These are phyloP conservation scores for Spencermartinsiella europaea DNA, from an alignment of 805 yeast genomes.

Conservation along the genomic window DNA sequence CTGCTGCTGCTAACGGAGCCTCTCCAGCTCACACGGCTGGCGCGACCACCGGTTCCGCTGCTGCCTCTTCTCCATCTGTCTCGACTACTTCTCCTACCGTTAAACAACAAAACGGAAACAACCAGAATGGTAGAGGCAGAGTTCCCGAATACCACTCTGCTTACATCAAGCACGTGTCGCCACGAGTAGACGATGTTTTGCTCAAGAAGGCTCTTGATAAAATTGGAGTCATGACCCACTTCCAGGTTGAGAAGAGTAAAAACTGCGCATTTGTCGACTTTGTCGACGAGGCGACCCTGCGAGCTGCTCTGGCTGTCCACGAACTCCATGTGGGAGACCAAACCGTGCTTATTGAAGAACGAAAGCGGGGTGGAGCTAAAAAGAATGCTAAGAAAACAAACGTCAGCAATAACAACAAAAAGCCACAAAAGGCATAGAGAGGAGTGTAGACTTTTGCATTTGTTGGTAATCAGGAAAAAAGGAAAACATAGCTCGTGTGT, in stretches of 20 bases:
- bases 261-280: slow-evolving; percentile 37
- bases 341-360: slow-evolving; percentile 29
- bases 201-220: slow-evolving; percentile 28
- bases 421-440: slow-evolving; percentile 1
- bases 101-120: slow-evolving; percentile 3
- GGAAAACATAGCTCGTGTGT: too few relatives aligned
- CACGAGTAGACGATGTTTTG: slow-evolving; percentile 23
- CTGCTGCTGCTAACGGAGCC: slow-evolving; percentile 6
- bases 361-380: slow-evolving; percentile 29
- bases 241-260: slow-evolving; percentile 30
- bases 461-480: too few relatives aligned
- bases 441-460: background rate
- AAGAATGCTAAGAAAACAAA: slow-evolving; percentile 11
- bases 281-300: slow-evolving; percentile 27
- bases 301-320: slow-evolving; percentile 29
- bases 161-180: slow-evolving; percentile 32
- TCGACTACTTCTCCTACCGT: slow-evolving; percentile 7
- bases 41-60: slow-evolving; percentile 9
- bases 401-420: background rate
- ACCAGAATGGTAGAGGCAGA: background rate
- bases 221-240: slow-evolving; percentile 31
- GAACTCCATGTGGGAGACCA: slow-evolving; percentile 28
- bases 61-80: slow-evolving; percentile 12
- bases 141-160: slow-evolving; percentile 31
- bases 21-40: slow-evolving; percentile 10